Percentiles rank a stretch among this genome's conserved stretches.
Evolutionary conservation across 2,329 filamentous ascomycete genomes (phyloP).

Genomic region (Penicillium freii): DNA sequence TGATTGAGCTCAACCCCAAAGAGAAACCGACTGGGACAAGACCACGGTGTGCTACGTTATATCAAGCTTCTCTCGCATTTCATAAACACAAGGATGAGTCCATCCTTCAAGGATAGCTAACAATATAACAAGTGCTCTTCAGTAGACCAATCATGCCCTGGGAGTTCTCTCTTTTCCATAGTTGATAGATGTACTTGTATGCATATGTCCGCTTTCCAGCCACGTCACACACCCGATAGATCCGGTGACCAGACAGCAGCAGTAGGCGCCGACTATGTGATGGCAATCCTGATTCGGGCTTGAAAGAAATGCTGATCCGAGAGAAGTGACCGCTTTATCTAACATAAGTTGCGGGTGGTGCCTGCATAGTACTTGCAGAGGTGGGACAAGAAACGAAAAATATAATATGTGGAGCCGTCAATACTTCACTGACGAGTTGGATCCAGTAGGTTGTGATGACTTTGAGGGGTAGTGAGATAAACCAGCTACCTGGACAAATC

Average conservation of each 20-base stretch:
- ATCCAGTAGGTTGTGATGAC: constrained; percentile 24
- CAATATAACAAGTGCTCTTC: not conserved
- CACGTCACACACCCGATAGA: not conserved
- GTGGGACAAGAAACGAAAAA: constrained; percentile 59
- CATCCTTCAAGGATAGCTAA: not conserved
- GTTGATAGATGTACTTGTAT: not conserved
- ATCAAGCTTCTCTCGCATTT: not conserved
- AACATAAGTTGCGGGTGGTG: constrained; percentile 33
- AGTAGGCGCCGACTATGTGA: not conserved
- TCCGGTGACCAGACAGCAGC: not conserved
- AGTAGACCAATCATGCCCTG: not conserved
- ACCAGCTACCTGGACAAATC: constrained; percentile 74
- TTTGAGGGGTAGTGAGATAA: constrained; percentile 61
- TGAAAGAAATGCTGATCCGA: not conserved
- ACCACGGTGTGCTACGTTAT: not conserved
- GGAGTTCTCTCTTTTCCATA: not conserved
- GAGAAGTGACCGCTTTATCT: not conserved
- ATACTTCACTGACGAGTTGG: constrained; percentile 58
- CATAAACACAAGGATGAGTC: not conserved
- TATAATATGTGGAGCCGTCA: constrained; percentile 74
- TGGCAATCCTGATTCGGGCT: not conserved
- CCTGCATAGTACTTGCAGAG: constrained; percentile 58
- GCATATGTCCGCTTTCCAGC: not conserved
- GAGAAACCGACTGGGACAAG: not conserved
- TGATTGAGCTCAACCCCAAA: not conserved